A percentile compares a stretch with the other conserved stretches of the same genome.
Conservation (phyloP, 345 rosid genomes). For the Salix purpurea region DNA sequence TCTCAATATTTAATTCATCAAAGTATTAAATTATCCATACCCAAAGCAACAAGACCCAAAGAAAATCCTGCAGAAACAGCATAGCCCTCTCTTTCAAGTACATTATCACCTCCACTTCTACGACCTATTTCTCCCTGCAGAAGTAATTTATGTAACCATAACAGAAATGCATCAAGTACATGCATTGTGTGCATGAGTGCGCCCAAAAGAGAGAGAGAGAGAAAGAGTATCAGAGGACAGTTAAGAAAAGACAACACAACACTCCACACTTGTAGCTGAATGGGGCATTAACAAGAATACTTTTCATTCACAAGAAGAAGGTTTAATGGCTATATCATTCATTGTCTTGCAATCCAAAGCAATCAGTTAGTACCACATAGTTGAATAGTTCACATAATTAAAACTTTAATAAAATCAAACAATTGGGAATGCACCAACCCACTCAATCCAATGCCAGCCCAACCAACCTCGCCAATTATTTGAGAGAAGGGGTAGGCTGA, state of each 20-base stretch:
- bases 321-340: not conserved
- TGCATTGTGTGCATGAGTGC: no score
- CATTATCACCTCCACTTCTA: constrained; percentile 97
- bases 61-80: constrained; percentile 99
- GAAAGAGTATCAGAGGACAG: constrained; percentile 5
- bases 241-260: constrained; percentile 7
- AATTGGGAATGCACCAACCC: no score
- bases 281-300: no score
- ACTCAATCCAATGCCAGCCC: no score
- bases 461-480: no score
- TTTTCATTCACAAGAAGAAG: not conserved
- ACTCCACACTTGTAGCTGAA: not conserved
- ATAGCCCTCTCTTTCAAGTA: constrained; percentile 98
- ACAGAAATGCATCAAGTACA: constrained; percentile 9
- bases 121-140: constrained; percentile 93
- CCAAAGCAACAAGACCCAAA: constrained; percentile 92
- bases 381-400: not conserved
- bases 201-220: not conserved
- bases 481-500: no score
- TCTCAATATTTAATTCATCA: not conserved
- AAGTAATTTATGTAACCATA: constrained; percentile 12
- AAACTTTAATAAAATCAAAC: not conserved
- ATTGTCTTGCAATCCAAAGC: constrained; percentile 1
- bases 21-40: constrained; percentile 40
- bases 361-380: not conserved